phyloP scores from a whole-genome alignment of 2,329 filamentous ascomycete genomes.

The Diplodia mutila region DNA sequence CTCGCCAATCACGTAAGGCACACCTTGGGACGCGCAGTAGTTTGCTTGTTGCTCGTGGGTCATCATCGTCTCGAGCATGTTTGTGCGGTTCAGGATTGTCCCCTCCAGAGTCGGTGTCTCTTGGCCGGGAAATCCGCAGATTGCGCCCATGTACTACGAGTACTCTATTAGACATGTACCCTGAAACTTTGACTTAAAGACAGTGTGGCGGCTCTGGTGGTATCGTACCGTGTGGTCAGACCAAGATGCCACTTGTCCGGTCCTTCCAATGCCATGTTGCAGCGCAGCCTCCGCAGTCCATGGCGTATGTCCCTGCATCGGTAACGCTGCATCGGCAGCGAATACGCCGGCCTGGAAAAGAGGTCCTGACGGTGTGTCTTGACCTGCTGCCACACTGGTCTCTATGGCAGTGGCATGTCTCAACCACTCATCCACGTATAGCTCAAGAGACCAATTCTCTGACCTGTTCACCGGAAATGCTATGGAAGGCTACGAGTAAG shows the following conservation, averaged over 20 bases:
- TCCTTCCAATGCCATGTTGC: background rate
- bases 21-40: background rate
- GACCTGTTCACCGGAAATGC: background rate
- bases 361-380: background rate
- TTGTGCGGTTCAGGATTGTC: background rate
- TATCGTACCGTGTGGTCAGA: background rate
- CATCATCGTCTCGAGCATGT: background rate
- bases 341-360: background rate
- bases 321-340: background rate
- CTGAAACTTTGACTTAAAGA: background rate
- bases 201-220: background rate
- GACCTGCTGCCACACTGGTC: background rate
- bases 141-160: background rate
- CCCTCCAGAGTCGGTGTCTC: background rate
- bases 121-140: background rate
- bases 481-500: background rate
- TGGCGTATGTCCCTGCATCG: background rate
- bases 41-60: background rate
- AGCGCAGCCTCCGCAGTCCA: background rate
- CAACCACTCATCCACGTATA: background rate
- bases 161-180: background rate
- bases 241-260: background rate
- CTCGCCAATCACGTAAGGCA: background rate
- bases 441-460: background rate
- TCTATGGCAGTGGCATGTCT: background rate